These are phyloP conservation scores for Blastomyces parvus DNA, from an alignment of 2,329 filamentous ascomycete species.

Conservation along the genomic window DNA sequence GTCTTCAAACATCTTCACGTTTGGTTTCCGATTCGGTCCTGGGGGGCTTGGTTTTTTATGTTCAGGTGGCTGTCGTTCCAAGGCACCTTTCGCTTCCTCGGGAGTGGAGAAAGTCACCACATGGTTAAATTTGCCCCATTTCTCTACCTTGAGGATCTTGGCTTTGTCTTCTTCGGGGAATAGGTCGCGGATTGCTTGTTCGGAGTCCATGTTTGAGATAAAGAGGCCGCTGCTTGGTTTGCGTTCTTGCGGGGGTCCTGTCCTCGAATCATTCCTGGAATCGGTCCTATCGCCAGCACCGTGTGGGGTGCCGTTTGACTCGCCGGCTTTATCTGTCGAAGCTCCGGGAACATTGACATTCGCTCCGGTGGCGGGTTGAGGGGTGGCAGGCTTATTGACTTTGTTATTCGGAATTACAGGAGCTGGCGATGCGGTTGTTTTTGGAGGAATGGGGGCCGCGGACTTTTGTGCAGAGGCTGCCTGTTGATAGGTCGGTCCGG, in stretches of 20 bases:
- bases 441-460: slow-evolving; percentile 23
- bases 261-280: slow-evolving; percentile 40
- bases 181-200: slow-evolving; percentile 71
- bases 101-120: slow-evolving; percentile 73
- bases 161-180: slow-evolving; percentile 73
- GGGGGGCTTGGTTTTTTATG: slow-evolving; percentile 59
- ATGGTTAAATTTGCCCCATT: slow-evolving; percentile 59
- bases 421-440: slow-evolving; percentile 29
- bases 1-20: slow-evolving; percentile 74
- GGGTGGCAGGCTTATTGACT: slow-evolving; percentile 45
- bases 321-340: slow-evolving; percentile 31
- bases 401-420: slow-evolving; percentile 36
- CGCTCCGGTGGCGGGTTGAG: slow-evolving; percentile 34
- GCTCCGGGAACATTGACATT: slow-evolving; percentile 19
- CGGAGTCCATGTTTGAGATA: slow-evolving; percentile 73
- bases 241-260: slow-evolving; percentile 36
- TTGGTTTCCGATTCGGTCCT: slow-evolving; percentile 66
- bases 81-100: slow-evolving; percentile 71
- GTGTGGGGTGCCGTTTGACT: slow-evolving; percentile 44
- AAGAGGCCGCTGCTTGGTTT: slow-evolving; percentile 77
- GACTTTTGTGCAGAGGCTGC: slow-evolving; percentile 22
- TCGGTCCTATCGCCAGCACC: slow-evolving; percentile 33
- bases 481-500: slow-evolving; percentile 26
- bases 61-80: slow-evolving; percentile 64
- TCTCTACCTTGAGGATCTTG: slow-evolving; percentile 68